Evolutionary conservation across 257 asterid species (phyloP), one percentile per base, ranked within the genome.

Genomic region (Orobanche coerulescens): DNA sequence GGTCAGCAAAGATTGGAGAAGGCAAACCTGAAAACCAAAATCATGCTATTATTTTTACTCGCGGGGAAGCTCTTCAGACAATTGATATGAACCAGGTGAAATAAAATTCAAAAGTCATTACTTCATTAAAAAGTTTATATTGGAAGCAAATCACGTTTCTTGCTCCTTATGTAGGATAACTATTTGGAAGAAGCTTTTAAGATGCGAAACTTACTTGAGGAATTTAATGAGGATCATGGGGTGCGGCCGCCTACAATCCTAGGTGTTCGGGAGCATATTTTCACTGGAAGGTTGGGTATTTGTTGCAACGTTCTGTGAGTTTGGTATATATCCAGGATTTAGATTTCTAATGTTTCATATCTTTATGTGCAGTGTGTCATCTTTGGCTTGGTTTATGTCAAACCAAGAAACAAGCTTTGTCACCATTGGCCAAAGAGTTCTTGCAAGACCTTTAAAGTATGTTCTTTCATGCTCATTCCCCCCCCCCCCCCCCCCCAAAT

Each of bases 361-460:
- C 48, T 50, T 72, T 39, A 51, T 65, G 55, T 74, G 74, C 90
- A 87, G 95, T 78, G 95, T 87, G 42, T 87, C 95, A 24, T 87
- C 95, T 13, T 73, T 87, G 83, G 95, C 95, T 73, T 84, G 95
- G 94, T 87, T 87, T 70, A 87, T 87, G 95, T 87, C 95, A 13
- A 82, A 80, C 78, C 95, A 87, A 78, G 95, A 87, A 76, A 87
- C 95, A 48, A 87, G 95, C 76, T 87, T 87, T 68, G 95, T 87
- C 69, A 87, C 95, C 62, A 80, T 87, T 70, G 95, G 95, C 56
- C 95, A 87, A 76, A 78, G 95, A 82, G 90, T 87, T 79, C 90
- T 87, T 22, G 95, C 95, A 65, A 84, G 90, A 68, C 95, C 95
- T 34, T 74, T 87, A 71, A 87, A 81, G 95, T 87, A 72, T 19